phyloP scores from a whole-genome alignment of 768 basidiomycete species.

The Boletus edulis region DNA sequence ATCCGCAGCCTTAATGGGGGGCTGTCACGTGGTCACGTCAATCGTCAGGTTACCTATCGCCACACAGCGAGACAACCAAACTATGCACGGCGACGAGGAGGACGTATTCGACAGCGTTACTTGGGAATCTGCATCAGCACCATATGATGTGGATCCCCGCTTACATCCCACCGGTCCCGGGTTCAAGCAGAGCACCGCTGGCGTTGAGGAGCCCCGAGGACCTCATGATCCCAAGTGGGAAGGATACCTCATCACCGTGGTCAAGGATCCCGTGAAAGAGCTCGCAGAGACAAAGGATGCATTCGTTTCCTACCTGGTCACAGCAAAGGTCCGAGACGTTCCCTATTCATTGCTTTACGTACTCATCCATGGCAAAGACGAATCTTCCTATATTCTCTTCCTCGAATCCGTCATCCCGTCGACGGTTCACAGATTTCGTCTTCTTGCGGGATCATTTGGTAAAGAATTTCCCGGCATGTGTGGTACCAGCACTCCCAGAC shows the following conservation, averaged over 20 bases:
- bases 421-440: conserved; percentile 96
- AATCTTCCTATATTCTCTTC: conserved; percentile 85
- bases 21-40: conserved; percentile 25
- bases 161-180: conserved; percentile 58
- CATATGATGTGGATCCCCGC: conserved; percentile 46
- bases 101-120: conserved; percentile 91
- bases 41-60: not conserved
- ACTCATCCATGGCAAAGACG: conserved; percentile 54
- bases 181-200: conserved; percentile 76
- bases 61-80: conserved; percentile 1
- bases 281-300: conserved; percentile 96
- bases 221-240: conserved; percentile 91
- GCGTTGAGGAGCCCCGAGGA: conserved; percentile 57
- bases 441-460: conserved; percentile 87
- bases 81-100: conserved; percentile 83
- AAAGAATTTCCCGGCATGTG: conserved; percentile 93
- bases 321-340: conserved; percentile 66
- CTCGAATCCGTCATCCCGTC: conserved; percentile 68
- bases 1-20: conserved; percentile 3
- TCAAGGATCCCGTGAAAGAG: conserved; percentile 94
- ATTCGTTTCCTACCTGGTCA: conserved; percentile 92
- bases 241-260: conserved; percentile 75
- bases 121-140: conserved; percentile 75
- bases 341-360: not conserved
- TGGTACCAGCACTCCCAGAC: conserved; percentile 95